phyloP scores from a whole-genome alignment of 2,329 filamentous ascomycete species.

The Colletotrichum viniferum region DNA sequence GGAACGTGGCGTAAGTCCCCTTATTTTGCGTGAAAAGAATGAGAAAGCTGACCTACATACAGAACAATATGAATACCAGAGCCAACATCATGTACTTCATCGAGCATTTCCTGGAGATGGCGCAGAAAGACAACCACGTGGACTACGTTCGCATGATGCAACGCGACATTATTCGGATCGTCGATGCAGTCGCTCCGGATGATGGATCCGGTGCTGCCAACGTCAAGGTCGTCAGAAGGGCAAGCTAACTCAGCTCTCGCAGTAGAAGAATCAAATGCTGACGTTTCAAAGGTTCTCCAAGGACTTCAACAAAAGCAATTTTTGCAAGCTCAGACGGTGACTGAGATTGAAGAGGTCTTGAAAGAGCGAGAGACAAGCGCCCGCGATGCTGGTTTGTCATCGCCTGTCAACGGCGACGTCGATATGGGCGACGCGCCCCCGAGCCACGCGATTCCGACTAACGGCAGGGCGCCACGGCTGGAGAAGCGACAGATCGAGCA shows the following conservation, averaged over 20 bases:
- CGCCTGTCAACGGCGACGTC: constrained; percentile 49
- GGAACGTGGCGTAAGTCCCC: constrained; percentile 70
- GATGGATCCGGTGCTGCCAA: constrained; percentile 91
- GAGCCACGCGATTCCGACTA: constrained; percentile 43
- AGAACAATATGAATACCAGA: constrained; percentile 95
- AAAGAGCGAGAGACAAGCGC: constrained; percentile 75
- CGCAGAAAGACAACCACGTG: constrained; percentile 73
- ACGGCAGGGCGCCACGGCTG: constrained; percentile 46
- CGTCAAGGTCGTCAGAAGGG: constrained; percentile 87
- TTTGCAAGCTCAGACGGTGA: constrained; percentile 74
- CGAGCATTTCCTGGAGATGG: constrained; percentile 90
- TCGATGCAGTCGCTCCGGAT: constrained; percentile 88
- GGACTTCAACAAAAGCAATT: constrained; percentile 74
- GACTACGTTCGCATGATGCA: constrained; percentile 95
- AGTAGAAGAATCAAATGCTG: neutral
- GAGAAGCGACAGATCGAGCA: constrained; percentile 94
- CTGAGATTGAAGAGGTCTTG: constrained; percentile 82
- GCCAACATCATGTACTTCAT: constrained; percentile 99
- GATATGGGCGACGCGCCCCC: constrained; percentile 45
- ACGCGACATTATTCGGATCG: constrained; percentile 86
- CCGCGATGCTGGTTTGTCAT: constrained; percentile 57
- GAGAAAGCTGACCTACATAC: constrained; percentile 13
- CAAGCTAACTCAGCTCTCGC: constrained; percentile 38
- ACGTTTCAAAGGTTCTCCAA: constrained; percentile 61
- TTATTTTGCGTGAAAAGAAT: neutral